These are phyloP conservation scores for Saccharum spontaneum DNA, from an alignment of 176 grass and related monocot species.

Conservation along the genomic window DNA sequence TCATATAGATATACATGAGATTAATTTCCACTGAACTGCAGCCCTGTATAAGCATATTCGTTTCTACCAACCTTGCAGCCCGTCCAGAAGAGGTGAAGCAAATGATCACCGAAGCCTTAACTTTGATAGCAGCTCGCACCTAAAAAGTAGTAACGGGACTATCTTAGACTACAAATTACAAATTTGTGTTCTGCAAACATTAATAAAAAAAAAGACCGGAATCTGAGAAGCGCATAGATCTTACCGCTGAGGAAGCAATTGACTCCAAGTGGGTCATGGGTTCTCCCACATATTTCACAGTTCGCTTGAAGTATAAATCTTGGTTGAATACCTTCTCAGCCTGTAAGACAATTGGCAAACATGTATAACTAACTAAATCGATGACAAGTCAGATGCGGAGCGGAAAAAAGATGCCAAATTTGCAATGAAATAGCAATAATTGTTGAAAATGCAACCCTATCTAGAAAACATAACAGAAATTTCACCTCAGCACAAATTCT, in stretches of 20 bases:
- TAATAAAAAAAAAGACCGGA: background rate
- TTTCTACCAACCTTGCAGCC: conserved; percentile 73
- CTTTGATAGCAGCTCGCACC: conserved; percentile 98
- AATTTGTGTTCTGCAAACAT: background rate
- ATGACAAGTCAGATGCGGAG: background rate
- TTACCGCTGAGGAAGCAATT: conserved; percentile 94
- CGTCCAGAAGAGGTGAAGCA: conserved; percentile 95
- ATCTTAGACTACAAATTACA: conserved; percentile 24
- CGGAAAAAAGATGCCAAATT: background rate
- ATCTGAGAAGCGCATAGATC: conserved; percentile 2
- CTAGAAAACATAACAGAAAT: conserved; percentile 26
- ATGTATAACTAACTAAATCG: conserved; percentile 18
- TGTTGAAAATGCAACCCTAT: background rate
- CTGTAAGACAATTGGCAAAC: conserved; percentile 37
- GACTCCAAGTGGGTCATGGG: conserved; percentile 99
- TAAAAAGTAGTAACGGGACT: conserved; percentile 33
- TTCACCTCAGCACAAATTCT: conserved; percentile 95
- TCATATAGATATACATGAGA: conserved; percentile 19
- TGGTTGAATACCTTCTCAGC: conserved; percentile 99
- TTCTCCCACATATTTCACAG: conserved; percentile 91
- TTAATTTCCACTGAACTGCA: conserved; percentile 9
- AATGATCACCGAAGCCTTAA: conserved; percentile 95
- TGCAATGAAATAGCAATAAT: background rate
- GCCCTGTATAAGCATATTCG: background rate
- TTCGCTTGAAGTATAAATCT: conserved; percentile 88